Percentiles rank a stretch among this genome's conserved stretches.
Conservation (phyloP, 257 asterid genomes). For the Gardenia jasminoides region DNA sequence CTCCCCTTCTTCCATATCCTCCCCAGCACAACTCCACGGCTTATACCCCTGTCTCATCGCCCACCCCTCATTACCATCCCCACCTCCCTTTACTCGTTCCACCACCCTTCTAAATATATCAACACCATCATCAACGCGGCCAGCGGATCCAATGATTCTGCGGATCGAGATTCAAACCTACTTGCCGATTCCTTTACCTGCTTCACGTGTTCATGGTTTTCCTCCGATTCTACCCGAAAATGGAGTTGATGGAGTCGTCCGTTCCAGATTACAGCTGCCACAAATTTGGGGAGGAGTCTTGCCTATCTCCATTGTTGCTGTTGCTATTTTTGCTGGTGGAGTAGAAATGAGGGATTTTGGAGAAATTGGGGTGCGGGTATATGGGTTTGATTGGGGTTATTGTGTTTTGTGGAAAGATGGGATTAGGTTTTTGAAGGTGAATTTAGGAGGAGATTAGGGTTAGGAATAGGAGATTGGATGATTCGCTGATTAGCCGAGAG, state of each 20-base stretch:
- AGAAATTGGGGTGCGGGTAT: slow-evolving; percentile 18
- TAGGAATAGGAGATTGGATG: slow-evolving; percentile 47
- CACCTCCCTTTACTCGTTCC: not conserved
- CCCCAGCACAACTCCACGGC: slow-evolving; percentile 16
- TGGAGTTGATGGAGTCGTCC: slow-evolving; percentile 41
- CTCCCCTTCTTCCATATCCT: slow-evolving; percentile 22
- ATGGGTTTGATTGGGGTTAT: slow-evolving; percentile 15
- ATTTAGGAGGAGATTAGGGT: slow-evolving; percentile 40
- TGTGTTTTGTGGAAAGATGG: slow-evolving; percentile 20
- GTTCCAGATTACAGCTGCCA: slow-evolving; percentile 66
- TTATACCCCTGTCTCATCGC: no score
- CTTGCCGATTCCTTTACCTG: not conserved
- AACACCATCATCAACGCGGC: slow-evolving; percentile 15
- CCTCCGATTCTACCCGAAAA: slow-evolving; percentile 19
- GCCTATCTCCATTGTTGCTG: slow-evolving; percentile 31
- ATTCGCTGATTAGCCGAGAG: slow-evolving; percentile 65
- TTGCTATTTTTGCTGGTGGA: slow-evolving; percentile 43
- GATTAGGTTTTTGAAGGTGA: slow-evolving; percentile 28
- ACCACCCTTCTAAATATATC: slow-evolving; percentile 29
- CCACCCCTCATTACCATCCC: no score
- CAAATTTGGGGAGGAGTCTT: slow-evolving; percentile 38
- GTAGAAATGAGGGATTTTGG: slow-evolving; percentile 41
- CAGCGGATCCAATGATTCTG: slow-evolving; percentile 11
- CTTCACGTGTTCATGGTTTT: not conserved
- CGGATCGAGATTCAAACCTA: slow-evolving; percentile 5